Conservation (phyloP, 192 early-diverging fungal species). For the Allomyces javanicus region DNA sequence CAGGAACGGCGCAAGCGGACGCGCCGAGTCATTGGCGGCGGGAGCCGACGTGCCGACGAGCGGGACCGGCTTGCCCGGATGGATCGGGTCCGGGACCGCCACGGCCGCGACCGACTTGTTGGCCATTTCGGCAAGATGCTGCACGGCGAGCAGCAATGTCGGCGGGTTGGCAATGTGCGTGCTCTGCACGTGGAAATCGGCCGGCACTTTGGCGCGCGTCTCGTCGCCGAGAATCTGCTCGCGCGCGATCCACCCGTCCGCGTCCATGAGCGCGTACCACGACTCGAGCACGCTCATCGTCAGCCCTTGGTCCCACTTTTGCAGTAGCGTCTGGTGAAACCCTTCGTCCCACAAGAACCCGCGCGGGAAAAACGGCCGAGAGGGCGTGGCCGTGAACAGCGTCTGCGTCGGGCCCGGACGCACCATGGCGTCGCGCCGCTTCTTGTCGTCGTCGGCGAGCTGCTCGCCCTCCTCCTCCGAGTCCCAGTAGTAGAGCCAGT, state of each 20-base stretch:
- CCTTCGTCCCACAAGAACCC: slow-evolving; percentile 97
- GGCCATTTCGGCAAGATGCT: slow-evolving; percentile 25
- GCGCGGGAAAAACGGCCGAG: slow-evolving; percentile 82
- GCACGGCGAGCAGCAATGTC: slow-evolving; percentile 51
- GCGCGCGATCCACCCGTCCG: slow-evolving; percentile 73
- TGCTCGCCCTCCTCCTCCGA: slow-evolving; percentile 34
- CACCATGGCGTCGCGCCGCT: slow-evolving; percentile 22
- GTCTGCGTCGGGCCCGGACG: slow-evolving; percentile 38
- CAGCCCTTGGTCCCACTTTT: slow-evolving; percentile 71
- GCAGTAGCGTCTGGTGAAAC: slow-evolving; percentile 67
- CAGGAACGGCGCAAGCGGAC: neutral
- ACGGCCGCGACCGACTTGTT: neutral
- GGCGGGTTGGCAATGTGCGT: slow-evolving; percentile 86
- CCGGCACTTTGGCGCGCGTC: slow-evolving; percentile 69
- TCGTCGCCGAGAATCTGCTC: slow-evolving; percentile 90
- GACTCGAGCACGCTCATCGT: slow-evolving; percentile 54
- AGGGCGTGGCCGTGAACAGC: slow-evolving; percentile 66
- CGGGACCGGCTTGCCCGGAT: neutral
- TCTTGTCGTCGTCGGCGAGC: slow-evolving; percentile 11
- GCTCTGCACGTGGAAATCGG: slow-evolving; percentile 82
- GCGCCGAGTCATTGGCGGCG: neutral
- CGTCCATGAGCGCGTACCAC: slow-evolving; percentile 61
- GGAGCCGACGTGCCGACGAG: neutral
- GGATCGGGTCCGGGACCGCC: neutral
- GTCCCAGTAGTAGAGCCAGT: slow-evolving; percentile 18